Evolutionary conservation across 305 asterid species (phyloP), one percentile per base, ranked within the genome.

Genomic region (Fraxinus xanthoxyloides): DNA sequence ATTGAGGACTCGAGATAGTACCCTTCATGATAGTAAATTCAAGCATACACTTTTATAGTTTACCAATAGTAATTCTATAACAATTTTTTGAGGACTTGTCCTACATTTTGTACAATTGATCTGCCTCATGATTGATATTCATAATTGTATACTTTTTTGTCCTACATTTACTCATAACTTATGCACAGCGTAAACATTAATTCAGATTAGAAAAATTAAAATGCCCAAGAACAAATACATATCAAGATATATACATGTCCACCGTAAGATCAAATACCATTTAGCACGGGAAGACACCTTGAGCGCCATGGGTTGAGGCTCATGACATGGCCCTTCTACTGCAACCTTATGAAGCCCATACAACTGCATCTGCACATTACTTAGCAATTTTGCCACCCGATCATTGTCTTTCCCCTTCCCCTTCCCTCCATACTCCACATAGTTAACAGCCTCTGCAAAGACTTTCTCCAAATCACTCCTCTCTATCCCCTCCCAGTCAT

Each of bases 401-500:
- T 87, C 91, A 75, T 85, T 81, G 13, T 31, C 84, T 51, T 24
- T 79, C n/a, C 74, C 83, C 46, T 90, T 86, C 43, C 70, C 81
- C 84, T 85, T 88, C 32, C 85, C 83, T 36, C 95, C 90, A 77
- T 77, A 90, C 82, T 88, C 93, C 63, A 93, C 90, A 83, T 85
- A 92, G 72, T 93, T 90, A 30, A 92, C 94, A 72, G 97, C 98
- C 82, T 86, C 92, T 12, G 91, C 92, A 87, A 95, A 95, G 3
- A 77, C 88, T 77, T 89, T 89, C 89, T 95, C 98, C 89, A 95
- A 81, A 78, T 95, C 98, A 86, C 91, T 95, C 85, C 97, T 90
- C 88, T 95, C 98, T 34, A 95, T 87, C n/a, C 97, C 97, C 80
- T 93, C 98, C 98, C 98, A 95, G 85, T 93, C 98, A 81, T 91